A percentile compares a stretch with the other conserved stretches of the same genome.
These are phyloP conservation scores for Skeletonema costatum DNA, from an alignment of 108 stramenopile genomes.

Conservation along the genomic window DNA sequence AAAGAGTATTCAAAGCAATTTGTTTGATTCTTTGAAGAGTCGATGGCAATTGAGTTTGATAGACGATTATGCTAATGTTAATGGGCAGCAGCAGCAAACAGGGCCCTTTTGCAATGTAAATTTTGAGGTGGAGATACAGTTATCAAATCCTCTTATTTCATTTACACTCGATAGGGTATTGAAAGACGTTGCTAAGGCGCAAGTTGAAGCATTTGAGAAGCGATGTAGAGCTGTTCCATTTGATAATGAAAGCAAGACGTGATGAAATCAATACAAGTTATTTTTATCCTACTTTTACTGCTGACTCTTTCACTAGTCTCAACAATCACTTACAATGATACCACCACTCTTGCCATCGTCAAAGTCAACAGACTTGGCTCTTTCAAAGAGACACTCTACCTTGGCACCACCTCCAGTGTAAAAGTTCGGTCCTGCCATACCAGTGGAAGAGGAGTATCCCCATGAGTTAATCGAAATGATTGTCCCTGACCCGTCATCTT, in stretches of 20 bases:
- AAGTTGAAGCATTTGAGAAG: constrained; percentile 72
- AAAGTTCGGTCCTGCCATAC: constrained; percentile 44
- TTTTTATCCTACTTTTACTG: background rate
- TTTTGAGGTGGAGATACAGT: constrained; percentile 76
- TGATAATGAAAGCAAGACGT: background rate
- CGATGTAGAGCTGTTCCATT: constrained; percentile 53
- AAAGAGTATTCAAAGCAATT: constrained; percentile 67
- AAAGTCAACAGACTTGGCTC: constrained; percentile 20
- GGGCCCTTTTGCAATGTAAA: constrained; percentile 48
- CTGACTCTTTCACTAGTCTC: background rate
- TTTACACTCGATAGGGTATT: constrained; percentile 51
- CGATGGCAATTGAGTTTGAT: constrained; percentile 56
- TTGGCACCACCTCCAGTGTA: constrained; percentile 16
- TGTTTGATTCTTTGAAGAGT: constrained; percentile 72
- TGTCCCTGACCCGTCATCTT: constrained; percentile 34
- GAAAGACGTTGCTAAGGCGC: constrained; percentile 52
- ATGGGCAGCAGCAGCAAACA: background rate
- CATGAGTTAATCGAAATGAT: constrained; percentile 46
- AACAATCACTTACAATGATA: constrained; percentile 30
- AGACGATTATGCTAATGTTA: background rate
- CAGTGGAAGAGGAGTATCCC: constrained; percentile 30
- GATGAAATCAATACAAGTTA: background rate
- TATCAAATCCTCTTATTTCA: constrained; percentile 61
- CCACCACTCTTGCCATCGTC: constrained; percentile 15
- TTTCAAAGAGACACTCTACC: constrained; percentile 43